A percentile compares a stretch with the other conserved stretches of the same genome.
phyloP scores from a whole-genome alignment of 192 early-diverging fungal species.

The Coemansia sp. region DNA sequence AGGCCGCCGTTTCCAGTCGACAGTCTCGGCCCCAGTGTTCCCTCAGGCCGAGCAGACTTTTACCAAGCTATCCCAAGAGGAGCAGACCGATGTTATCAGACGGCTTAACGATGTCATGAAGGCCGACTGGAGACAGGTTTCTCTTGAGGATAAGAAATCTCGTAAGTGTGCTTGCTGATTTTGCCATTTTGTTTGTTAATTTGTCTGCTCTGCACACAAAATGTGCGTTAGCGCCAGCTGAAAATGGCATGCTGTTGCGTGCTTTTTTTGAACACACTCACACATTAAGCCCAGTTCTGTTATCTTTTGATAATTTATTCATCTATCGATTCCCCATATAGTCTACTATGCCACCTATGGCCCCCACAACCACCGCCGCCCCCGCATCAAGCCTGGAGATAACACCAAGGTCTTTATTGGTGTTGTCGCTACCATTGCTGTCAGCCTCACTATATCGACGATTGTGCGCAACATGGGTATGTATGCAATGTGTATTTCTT shows the following conservation, averaged over 20 bases:
- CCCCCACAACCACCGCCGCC: slow-evolving; percentile 84
- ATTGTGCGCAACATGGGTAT: slow-evolving; percentile 58
- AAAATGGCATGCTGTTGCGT: no score
- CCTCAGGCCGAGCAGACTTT: slow-evolving; percentile 58
- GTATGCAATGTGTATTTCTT: slow-evolving; percentile 13
- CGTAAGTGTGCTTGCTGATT: slow-evolving; percentile 33
- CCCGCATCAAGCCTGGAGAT: slow-evolving; percentile 67
- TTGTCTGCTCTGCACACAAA: not conserved
- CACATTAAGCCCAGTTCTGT: not conserved
- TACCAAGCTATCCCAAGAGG: slow-evolving; percentile 69
- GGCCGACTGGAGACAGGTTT: slow-evolving; percentile 92
- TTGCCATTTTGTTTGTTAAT: not conserved
- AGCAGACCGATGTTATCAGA: slow-evolving; percentile 82
- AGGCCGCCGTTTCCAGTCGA: slow-evolving; percentile 67
- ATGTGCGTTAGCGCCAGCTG: no score
- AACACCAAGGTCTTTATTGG: slow-evolving; percentile 69
- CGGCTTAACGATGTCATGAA: slow-evolving; percentile 83
- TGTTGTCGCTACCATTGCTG: slow-evolving; percentile 59
- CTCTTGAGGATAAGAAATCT: slow-evolving; percentile 94
- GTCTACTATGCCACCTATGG: slow-evolving; percentile 97
- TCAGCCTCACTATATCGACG: slow-evolving; percentile 59
- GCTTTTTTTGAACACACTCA: not conserved
- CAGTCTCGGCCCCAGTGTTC: slow-evolving; percentile 37
- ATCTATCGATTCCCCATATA: slow-evolving; percentile 19
- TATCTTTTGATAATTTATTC: slow-evolving; percentile 4